These are phyloP conservation scores for Tetracladium maxilliforme DNA, from an alignment of 2,329 filamentous ascomycete genomes.

Conservation along the genomic window DNA sequence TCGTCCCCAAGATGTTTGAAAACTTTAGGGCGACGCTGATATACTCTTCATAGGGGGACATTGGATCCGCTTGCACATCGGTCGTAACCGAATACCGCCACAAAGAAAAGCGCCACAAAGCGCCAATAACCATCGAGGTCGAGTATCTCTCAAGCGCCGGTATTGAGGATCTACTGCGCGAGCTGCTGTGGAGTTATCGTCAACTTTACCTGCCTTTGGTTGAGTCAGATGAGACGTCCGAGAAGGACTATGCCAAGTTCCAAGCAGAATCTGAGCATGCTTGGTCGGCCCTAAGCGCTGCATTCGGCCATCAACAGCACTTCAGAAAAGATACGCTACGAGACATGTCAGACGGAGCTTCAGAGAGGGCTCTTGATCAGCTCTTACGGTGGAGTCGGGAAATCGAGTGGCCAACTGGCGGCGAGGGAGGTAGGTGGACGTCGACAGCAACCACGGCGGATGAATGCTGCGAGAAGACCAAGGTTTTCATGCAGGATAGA, in stretches of 20 bases:
- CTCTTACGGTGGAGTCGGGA: conserved; percentile 13
- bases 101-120: conserved; percentile 9
- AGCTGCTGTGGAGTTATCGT: conserved; percentile 17
- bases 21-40: no score
- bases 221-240: conserved; percentile 7
- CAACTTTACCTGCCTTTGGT: conserved; percentile 12
- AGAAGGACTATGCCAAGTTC: conserved; percentile 11
- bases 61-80: conserved; percentile 17
- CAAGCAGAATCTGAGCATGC: conserved; percentile 20
- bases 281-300: conserved; percentile 20
- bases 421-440: conserved; percentile 12
- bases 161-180: conserved; percentile 13
- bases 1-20: not conserved
- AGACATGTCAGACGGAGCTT: conserved; percentile 13
- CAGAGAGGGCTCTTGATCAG: conserved; percentile 9
- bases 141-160: conserved; percentile 14
- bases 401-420: conserved; percentile 15
- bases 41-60: conserved; percentile 10
- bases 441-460: conserved; percentile 13
- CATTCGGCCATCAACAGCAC: conserved; percentile 13
- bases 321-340: conserved; percentile 10
- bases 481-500: conserved; percentile 15
- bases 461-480: conserved; percentile 14
- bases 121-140: conserved; percentile 15
- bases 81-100: conserved; percentile 19